Conservation (phyloP, 257 asterid species). For the Solanum ahanhuiri region DNA sequence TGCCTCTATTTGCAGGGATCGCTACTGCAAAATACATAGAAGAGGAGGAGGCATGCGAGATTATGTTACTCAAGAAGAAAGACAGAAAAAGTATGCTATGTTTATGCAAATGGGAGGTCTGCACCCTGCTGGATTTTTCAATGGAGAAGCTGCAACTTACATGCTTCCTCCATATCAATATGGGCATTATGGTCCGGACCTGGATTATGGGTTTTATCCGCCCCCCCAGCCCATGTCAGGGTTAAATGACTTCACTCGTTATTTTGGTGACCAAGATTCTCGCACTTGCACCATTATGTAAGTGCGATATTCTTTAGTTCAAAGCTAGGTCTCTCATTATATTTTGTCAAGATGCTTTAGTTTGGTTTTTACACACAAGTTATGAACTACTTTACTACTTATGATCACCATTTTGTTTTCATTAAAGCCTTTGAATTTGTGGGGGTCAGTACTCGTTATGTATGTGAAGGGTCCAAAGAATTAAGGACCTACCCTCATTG, state of each 20-base stretch:
- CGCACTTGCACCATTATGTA: background rate
- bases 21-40: constrained; percentile 1
- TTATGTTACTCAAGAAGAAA: background rate
- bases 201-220: background rate
- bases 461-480: background rate
- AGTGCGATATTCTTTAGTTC: too few species aligned
- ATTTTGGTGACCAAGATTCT: background rate
- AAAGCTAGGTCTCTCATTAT: too few species aligned
- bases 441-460: background rate
- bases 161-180: background rate
- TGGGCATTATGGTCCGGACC: background rate
- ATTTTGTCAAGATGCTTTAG: background rate
- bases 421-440: background rate
- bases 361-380: background rate
- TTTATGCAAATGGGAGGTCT: background rate
- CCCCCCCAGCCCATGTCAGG: background rate
- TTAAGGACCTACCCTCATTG: background rate
- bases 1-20: background rate
- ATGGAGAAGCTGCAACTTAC: background rate
- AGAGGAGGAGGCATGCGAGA: background rate
- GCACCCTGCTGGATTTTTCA: background rate
- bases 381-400: background rate
- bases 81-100: background rate
- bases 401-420: background rate
- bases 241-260: background rate